Evolutionary conservation across 768 basidiomycete species (phyloP), one percentile per base, ranked within the genome.

Genomic region (Auricularia heimuer): DNA sequence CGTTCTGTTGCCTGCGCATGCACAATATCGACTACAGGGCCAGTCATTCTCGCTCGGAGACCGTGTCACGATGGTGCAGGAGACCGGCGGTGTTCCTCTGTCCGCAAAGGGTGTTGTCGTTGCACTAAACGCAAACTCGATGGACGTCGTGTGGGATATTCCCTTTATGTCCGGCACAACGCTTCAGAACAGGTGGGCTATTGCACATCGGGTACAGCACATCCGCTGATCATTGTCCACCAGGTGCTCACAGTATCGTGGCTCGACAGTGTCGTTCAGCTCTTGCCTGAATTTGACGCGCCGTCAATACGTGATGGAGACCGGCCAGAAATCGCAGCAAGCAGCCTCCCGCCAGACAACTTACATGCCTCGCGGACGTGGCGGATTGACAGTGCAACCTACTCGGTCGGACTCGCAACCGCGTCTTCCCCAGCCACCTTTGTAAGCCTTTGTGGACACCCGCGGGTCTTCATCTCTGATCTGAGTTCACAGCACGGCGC

Each of bases 71-170:
- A 97, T 96, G 91, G 94, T 98, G 1, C 89, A 92, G 69, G 97
- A 98, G 72, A 88, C 94, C 0, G 95, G 95, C 35, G 86, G 89
- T 39, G 95, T 98, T 0, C 94, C 95, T 1, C 79, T 98, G 14
- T 86, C 87, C 1, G 88, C 87, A 62, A 98, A 96, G 76, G 97
- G 97, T 24, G 92, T 96, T 16, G 94, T 98, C 33, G 84, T 98
- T 63, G 92, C 95, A 14, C 76, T 99, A 70, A 92, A 88, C 70
- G 77, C 87, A 2, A 90, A 88, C 71, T 85, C 89, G 3, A 89
- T 98, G 83, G 97, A 98, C 73, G 89, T 98, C 29, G 83, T 96
- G 0, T 98, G 97, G 92, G 97, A 99, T 73, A 87, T 89, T 29
- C 83, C 93, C 1, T 98, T 99, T 77, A 92, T 99, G 85, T 87